Evolutionary conservation across 2,329 filamentous ascomycete species (phyloP).

Genomic region (Sclerotinia nivalis): DNA sequence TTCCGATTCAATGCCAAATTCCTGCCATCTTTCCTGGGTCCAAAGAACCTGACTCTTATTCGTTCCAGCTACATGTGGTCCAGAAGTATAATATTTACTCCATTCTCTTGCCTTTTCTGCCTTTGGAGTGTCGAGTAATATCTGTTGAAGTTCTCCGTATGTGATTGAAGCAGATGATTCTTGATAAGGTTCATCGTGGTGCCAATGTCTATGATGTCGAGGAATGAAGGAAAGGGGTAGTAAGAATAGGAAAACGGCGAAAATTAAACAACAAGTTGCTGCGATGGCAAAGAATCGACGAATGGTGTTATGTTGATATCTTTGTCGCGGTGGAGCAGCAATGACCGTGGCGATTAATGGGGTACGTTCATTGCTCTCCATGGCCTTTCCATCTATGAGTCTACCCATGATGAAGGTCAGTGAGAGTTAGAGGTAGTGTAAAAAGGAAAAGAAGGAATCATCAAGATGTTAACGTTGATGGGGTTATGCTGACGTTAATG

Average conservation of each 20-base stretch:
- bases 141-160: conserved; percentile 55
- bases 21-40: conserved; percentile 72
- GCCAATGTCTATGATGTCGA: conserved; percentile 40
- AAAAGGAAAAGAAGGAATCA: neutral
- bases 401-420: conserved; percentile 19
- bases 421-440: neutral
- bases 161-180: conserved; percentile 37
- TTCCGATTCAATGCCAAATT: conserved; percentile 65
- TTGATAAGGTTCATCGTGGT: conserved; percentile 37
- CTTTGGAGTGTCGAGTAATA: conserved; percentile 60
- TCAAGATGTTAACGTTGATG: neutral
- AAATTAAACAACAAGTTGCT: conserved; percentile 55
- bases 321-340: conserved; percentile 52
- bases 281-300: conserved; percentile 68
- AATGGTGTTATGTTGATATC: conserved; percentile 60
- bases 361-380: conserved; percentile 51
- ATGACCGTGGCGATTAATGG: conserved; percentile 66
- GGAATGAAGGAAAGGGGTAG: conserved; percentile 49
- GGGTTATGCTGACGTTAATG: neutral
- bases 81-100: conserved; percentile 76
- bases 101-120: conserved; percentile 63
- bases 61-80: conserved; percentile 73
- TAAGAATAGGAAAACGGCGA: conserved; percentile 45
- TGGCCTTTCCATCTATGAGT: conserved; percentile 15
- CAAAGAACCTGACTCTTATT: conserved; percentile 72